Evolutionary conservation across 257 asterid genomes (phyloP), one percentile per base, ranked within the genome.

Genomic region (Solanum okadae): DNA sequence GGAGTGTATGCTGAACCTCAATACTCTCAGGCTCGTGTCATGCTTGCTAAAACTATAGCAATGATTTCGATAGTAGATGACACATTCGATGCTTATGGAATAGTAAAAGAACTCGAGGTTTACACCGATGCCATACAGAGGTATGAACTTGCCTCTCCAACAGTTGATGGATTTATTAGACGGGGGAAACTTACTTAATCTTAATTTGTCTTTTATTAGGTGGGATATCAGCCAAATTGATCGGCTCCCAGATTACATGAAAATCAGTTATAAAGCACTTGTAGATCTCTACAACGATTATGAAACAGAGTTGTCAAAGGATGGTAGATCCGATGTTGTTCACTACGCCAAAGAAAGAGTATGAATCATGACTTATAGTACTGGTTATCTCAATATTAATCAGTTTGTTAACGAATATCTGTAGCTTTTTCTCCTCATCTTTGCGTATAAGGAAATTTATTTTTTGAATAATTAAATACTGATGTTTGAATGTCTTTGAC

Each of bases 401-500:
- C 40, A 4, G 14, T 34, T 29, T 86, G 10, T 56, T 18, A 52
- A 16, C n/a, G 4, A 8, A 59, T 49, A 46, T 49, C 22, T 12
- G 52, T 14, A 56, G 22, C 5, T 70, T 29, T 31, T 8, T 29
- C 77, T 29, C 40, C 76, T 11, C 16, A 25, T 34, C 6, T 40
- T 33, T 22, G 10, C 6, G 12, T 35, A 22, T 20, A 88, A 89
- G 31, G 22, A n/a, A 2, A 14, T 15, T 91, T 90, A 68, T 84
- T 90, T 2, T 71, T 88, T 86, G 91, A 90, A 37, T 86, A n/a
- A n/a, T n/a, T n/a, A 91, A 73, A 46, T 90, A 89, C 89, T 86
- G 85, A 72, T 91, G 70, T 88, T 89, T 5, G 87, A 7, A 1
- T n/a, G 59, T 40, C 2, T 3, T 77, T 6, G 6, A 7, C 3